A percentile compares a stretch with the other conserved stretches of the same genome.
phyloP scores from a whole-genome alignment of 805 yeast species.

The Sugiyamaella chiloensis region DNA sequence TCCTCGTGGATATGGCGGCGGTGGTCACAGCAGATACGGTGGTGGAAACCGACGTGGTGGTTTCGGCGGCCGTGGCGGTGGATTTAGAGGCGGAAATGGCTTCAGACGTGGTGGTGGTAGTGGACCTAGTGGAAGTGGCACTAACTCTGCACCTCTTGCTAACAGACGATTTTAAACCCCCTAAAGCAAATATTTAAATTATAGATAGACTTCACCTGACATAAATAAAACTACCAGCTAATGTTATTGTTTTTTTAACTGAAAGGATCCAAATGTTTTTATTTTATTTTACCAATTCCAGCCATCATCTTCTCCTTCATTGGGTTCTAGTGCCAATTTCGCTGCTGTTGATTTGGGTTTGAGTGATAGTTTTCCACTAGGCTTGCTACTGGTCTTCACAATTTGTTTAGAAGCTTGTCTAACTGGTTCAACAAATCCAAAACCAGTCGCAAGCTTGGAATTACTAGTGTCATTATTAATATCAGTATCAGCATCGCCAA shows the following conservation, averaged over 20 bases:
- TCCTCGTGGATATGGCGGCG: constrained; percentile 65
- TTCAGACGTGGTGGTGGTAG: constrained; percentile 19
- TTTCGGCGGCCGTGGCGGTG: constrained; percentile 42
- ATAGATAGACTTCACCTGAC: too few species aligned
- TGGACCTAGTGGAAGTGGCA: constrained; percentile 29
- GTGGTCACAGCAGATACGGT: constrained; percentile 50
- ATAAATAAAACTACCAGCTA: too few species aligned
- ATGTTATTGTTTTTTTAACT: too few species aligned
- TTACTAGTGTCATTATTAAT: constrained; percentile 39
- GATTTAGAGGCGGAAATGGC: constrained; percentile 34
- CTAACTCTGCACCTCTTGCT: constrained; percentile 42
- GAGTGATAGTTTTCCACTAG: background rate
- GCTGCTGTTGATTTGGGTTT: constrained; percentile 6
- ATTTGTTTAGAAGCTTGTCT: background rate
- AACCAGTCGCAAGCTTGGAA: too few species aligned
- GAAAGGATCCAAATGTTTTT: too few species aligned
- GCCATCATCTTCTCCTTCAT: constrained; percentile 21
- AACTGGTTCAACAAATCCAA: constrained; percentile 2
- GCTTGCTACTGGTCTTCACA: background rate
- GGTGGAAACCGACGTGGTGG: constrained; percentile 46
- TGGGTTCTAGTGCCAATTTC: constrained; percentile 15
- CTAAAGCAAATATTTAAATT: too few species aligned
- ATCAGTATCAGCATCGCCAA: constrained; percentile 29
- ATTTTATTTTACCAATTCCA: constrained; percentile 10
- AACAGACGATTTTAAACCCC: constrained; percentile 31